A percentile compares a stretch with the other conserved stretches of the same genome.
These are phyloP conservation scores for Kodamaea restingae DNA, from an alignment of 805 yeast genomes.

Conservation along the genomic window DNA sequence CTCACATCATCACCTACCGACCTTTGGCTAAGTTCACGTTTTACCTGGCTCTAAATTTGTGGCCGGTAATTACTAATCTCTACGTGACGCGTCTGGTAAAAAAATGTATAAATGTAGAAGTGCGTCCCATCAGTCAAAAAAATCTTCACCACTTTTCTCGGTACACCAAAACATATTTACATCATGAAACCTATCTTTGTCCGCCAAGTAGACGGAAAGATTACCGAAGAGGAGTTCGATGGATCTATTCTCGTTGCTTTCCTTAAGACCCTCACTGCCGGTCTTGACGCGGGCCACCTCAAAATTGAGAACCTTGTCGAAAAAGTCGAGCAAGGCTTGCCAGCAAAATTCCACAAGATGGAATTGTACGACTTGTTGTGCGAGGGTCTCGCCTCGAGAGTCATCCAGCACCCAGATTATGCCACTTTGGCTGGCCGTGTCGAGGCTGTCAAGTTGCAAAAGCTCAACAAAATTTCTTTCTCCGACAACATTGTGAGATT, in stretches of 20 bases:
- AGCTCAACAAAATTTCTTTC: constrained; percentile 18
- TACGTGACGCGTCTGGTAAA: constrained; percentile 2
- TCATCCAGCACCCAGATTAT: constrained; percentile 33
- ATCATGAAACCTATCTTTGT: constrained; percentile 7
- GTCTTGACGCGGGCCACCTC: constrained; percentile 10
- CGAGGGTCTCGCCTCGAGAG: constrained; percentile 33
- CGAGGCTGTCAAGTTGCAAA: constrained; percentile 28
- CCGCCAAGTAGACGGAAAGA: constrained; percentile 10
- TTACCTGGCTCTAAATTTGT: not conserved
- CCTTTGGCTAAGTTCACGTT: too few relatives aligned
- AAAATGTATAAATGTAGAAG: not conserved
- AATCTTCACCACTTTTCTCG: constrained; percentile 1
- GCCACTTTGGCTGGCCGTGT: constrained; percentile 36
- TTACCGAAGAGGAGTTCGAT: constrained; percentile 10
- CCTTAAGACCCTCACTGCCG: constrained; percentile 7
- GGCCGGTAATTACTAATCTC: not conserved
- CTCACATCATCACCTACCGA: too few relatives aligned
- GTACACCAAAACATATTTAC: constrained; percentile 1
- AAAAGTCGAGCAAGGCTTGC: constrained; percentile 11
- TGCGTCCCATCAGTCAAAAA: constrained; percentile 1
- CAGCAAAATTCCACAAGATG: constrained; percentile 11
- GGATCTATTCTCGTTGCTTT: constrained; percentile 5
- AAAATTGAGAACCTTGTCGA: constrained; percentile 9
- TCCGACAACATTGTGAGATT: constrained; percentile 21
- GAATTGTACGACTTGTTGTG: constrained; percentile 28